These are phyloP conservation scores for Eucalyptus dawsonii DNA, from an alignment of 345 rosid species.

Conservation along the genomic window DNA sequence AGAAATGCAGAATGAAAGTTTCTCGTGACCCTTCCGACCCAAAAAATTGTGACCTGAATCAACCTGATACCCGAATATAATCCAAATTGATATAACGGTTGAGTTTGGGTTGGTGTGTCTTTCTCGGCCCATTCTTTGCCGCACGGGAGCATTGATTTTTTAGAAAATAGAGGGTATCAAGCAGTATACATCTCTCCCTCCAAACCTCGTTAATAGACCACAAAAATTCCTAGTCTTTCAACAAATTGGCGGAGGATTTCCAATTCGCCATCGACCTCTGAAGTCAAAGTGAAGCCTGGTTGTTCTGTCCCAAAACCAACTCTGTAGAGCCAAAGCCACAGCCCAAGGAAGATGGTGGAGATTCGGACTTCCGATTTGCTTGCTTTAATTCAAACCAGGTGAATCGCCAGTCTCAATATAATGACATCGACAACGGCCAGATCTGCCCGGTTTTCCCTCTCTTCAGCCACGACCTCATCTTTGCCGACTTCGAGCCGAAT, in stretches of 20 bases:
- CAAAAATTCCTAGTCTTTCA: neutral
- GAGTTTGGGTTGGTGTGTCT: neutral
- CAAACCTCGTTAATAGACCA: neutral
- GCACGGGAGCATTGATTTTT: neutral
- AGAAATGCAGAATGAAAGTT: neutral
- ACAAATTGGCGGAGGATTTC: neutral
- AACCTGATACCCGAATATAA: neutral
- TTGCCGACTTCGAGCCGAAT: neutral
- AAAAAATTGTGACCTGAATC: neutral
- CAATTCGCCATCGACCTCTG: neutral
- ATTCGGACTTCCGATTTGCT: conserved; percentile 31
- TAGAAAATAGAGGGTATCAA: neutral
- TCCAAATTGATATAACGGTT: neutral
- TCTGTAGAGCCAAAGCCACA: neutral
- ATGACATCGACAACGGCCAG: conserved; percentile 27
- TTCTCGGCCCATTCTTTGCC: neutral
- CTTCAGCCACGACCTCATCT: conserved; percentile 11
- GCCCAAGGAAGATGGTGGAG: neutral
- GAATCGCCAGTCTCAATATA: conserved; percentile 26
- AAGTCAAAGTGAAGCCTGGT: neutral
- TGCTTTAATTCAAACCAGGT: neutral
- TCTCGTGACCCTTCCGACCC: neutral
- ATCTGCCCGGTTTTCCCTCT: conserved; percentile 32
- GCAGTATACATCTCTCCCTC: neutral
- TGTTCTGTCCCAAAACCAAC: neutral